A percentile compares a stretch with the other conserved stretches of the same genome.
phyloP scores from a whole-genome alignment of 106 monocot genomes.

The Phalaenopsis equestris region DNA sequence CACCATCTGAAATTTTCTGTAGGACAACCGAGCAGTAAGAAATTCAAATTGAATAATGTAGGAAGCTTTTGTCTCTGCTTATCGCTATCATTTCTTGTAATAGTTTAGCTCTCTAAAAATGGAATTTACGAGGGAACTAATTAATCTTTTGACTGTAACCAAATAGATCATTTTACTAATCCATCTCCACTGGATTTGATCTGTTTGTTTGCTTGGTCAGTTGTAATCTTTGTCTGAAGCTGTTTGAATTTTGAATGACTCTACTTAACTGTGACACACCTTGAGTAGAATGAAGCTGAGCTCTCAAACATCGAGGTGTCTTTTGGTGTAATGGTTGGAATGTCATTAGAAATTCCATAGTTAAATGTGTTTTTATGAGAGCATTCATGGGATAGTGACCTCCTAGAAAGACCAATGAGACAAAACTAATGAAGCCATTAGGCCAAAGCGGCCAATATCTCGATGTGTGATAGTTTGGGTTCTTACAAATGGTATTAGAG shows the following conservation, averaged over 20 bases:
- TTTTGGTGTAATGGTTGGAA: no score
- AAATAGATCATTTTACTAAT: neutral
- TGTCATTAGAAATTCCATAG: no score
- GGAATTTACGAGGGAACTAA: neutral
- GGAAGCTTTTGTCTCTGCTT: neutral
- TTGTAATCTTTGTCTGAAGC: neutral
- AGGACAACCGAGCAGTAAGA: no score
- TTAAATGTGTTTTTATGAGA: no score
- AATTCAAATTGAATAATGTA: neutral
- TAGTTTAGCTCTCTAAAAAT: neutral
- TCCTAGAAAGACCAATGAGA: no score
- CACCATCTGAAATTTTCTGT: neutral
- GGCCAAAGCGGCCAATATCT: no score
- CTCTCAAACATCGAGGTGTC: no score
- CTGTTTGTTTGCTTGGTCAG: neutral
- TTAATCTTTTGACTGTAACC: neutral
- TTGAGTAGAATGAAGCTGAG: no score
- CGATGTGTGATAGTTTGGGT: no score
- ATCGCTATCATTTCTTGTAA: neutral
- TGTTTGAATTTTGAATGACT: neutral
- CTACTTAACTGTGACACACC: neutral
- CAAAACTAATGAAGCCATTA: no score
- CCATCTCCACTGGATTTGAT: neutral
- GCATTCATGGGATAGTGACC: no score
- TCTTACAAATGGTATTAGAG: no score